Evolutionary conservation across 768 basidiomycete species (phyloP).

Genomic region (Cyclocybe cylindracea): DNA sequence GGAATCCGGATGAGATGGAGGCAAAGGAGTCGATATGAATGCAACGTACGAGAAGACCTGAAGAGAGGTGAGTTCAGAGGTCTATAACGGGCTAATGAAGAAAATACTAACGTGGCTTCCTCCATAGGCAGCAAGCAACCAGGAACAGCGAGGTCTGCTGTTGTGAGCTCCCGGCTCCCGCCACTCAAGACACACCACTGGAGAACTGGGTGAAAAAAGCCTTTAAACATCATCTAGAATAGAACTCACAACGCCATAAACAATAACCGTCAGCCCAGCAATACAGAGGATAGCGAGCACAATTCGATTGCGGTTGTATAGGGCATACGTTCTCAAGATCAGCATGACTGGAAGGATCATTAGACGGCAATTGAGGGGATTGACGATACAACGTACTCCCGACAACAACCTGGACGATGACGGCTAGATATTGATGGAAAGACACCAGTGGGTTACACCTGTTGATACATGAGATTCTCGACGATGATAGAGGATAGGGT

Average conservation of each 20-base stretch:
- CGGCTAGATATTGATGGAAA: conserved; percentile 32
- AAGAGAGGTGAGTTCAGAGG: not conserved
- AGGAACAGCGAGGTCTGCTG: conserved; percentile 8
- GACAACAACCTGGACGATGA: conserved; percentile 38
- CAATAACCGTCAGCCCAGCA: conserved; percentile 26
- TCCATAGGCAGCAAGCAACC: conserved; percentile 24
- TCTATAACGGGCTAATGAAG: not conserved
- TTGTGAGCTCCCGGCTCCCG: conserved; percentile 1
- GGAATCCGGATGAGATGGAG: not conserved
- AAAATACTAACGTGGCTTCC: conserved; percentile 18
- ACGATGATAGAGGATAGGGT: not conserved
- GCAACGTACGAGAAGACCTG: conserved; percentile 4
- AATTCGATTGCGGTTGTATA: conserved; percentile 31
- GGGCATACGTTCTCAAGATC: conserved; percentile 40
- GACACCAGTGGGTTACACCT: conserved; percentile 25
- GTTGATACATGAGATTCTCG: not conserved
- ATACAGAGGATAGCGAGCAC: conserved; percentile 27
- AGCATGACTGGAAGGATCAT: conserved; percentile 29
- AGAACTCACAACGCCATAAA: conserved; percentile 25
- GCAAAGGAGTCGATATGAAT: not conserved
- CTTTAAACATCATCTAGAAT: not conserved
- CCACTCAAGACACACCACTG: conserved; percentile 26
- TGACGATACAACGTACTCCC: conserved; percentile 28
- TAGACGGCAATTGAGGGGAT: not conserved
- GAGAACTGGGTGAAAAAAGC: not conserved